Evolutionary conservation across 139 green algal genomes (phyloP).

Genomic region (Medakamo hakoo): DNA sequence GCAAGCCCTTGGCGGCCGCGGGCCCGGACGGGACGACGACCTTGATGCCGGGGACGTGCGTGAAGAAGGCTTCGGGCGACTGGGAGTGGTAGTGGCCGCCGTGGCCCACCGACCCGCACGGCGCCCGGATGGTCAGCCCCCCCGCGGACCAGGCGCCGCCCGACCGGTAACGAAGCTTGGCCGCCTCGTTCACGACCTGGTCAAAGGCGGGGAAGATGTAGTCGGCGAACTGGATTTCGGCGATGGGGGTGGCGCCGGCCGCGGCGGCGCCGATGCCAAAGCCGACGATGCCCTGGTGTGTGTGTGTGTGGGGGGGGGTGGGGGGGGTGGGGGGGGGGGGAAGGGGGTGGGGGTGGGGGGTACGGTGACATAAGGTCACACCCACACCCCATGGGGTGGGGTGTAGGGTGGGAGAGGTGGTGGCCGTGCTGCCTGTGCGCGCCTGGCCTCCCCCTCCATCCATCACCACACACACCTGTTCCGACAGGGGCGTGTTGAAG

Average conservation of each 20-base stretch:
- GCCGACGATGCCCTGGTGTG: conserved; percentile 64
- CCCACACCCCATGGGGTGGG: neutral
- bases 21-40: conserved; percentile 56
- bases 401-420: no score
- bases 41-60: conserved; percentile 68
- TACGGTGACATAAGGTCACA: conserved; percentile 3
- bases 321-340: no score
- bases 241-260: conserved; percentile 54
- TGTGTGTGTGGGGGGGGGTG: no score
- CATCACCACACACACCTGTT: conserved; percentile 72
- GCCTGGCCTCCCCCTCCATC: no score
- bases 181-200: conserved; percentile 81
- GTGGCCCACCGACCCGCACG: conserved; percentile 84
- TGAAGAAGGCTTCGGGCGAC: conserved; percentile 87
- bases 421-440: no score
- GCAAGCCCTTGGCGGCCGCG: conserved; percentile 65
- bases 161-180: conserved; percentile 83
- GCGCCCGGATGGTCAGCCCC: conserved; percentile 71
- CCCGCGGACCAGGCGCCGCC: conserved; percentile 64
- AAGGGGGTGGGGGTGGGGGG: no score
- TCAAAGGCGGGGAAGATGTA: conserved; percentile 93
- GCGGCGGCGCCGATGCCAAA: conserved; percentile 74
- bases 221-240: conserved; percentile 48
- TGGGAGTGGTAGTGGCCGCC: conserved; percentile 92
- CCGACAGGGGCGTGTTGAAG: conserved; percentile 87